Base-by-base conservation (phyloP, 2,329 filamentous ascomycete genomes). In the Epicoccum nigrum region DNA sequence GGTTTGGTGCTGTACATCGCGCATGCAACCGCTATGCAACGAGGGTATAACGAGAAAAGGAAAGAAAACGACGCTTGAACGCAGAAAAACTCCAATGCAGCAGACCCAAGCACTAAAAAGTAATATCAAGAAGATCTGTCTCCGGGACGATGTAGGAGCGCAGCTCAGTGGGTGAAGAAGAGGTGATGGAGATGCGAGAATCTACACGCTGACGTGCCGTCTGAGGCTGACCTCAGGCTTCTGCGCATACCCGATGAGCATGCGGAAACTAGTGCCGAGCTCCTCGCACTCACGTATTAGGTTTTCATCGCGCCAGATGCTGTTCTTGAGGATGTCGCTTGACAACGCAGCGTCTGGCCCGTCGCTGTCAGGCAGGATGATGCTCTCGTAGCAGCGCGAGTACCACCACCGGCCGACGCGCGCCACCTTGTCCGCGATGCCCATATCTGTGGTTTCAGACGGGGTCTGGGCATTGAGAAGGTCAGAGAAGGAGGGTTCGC, bases 341-440 rank as follows among this genome's bases (percentile, higher is more conserved):
- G 67, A 62, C 41, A 79, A 70, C 41, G 69, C 63, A 7, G 60
- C 64, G 20, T 61, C 67, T 6, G 64, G 59, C 23, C 70, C 69
- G 42, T 64, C 66, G 15, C 63, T 65, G 48, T 70, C 67, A 6
- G 70, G 67, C 4, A 79, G 62, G 7, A 86, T 79, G 4, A 83
- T 80, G 49, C 82, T 84, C 74, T 97, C 93, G 71, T 97, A 97
- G 77, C 93, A 97, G 44, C 89, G 85, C 8, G 86, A 89, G 74
- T 96, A 97, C 94, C 94, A 99, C 91, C 93, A 97, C 34, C 94
- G 83, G 2, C 92, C 93, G 9, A 97, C 93, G 56, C 86, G 88
- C 13, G 92, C 88, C 17, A 97, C 92, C 81, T 96, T 96, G 67
- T 90, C 92, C 12, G 91, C 90, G 67, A 97, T 96, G 59, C 86